phyloP scores from a whole-genome alignment of 1,139 yeast species.

The Casaregolazyma lundiana region DNA sequence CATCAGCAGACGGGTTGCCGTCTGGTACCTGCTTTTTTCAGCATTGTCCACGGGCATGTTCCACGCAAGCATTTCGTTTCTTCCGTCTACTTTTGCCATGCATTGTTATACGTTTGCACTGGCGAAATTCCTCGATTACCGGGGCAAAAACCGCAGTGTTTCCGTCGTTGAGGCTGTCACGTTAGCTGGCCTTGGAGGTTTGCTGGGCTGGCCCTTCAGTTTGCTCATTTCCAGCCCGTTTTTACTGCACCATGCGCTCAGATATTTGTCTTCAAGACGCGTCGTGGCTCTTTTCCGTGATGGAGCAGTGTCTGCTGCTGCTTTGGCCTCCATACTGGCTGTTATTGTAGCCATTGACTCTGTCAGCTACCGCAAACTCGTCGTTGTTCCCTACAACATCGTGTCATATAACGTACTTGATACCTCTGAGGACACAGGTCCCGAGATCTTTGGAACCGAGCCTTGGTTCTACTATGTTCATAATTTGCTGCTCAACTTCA shows the following conservation, averaged over 20 bases:
- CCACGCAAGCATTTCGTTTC: constrained; percentile 77
- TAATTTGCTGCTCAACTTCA: constrained; percentile 72
- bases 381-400: constrained; percentile 71
- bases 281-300: neutral
- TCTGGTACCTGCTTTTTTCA: constrained; percentile 53
- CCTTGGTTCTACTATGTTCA: constrained; percentile 69
- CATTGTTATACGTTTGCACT: constrained; percentile 56
- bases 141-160: constrained; percentile 15
- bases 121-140: constrained; percentile 32
- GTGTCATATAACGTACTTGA: constrained; percentile 77
- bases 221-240: constrained; percentile 62
- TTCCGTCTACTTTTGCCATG: constrained; percentile 89
- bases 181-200: constrained; percentile 60
- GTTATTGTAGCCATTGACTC: constrained; percentile 53
- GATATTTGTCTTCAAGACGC: constrained; percentile 1
- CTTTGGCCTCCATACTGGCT: constrained; percentile 22
- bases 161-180: constrained; percentile 38
- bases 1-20: constrained; percentile 41
- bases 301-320: constrained; percentile 7
- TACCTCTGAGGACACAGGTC: constrained; percentile 65
- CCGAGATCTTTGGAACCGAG: constrained; percentile 87
- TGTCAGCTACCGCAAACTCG: constrained; percentile 54
- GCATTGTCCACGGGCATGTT: constrained; percentile 62
- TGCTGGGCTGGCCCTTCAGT: constrained; percentile 91
- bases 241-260: constrained; percentile 26